Conservation (phyloP, 1,139 yeast genomes). For the Dujonia santamariae region DNA sequence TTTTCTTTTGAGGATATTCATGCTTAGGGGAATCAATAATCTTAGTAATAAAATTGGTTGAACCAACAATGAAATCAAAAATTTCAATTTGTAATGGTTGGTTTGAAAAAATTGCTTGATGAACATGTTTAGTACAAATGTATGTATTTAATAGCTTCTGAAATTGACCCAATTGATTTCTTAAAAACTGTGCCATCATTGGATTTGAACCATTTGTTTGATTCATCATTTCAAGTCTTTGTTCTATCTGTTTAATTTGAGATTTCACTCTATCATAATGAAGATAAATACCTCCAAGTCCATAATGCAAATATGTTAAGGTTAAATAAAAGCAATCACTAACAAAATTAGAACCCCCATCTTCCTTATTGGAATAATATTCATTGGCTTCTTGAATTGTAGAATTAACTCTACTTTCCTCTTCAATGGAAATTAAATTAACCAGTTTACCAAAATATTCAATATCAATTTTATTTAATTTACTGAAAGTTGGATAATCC, state of each 20-base stretch:
- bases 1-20: constrained; percentile 50
- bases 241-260: constrained; percentile 49
- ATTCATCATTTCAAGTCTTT: constrained; percentile 49
- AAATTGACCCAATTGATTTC: constrained; percentile 42
- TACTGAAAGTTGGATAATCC: constrained; percentile 55
- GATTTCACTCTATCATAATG: constrained; percentile 54
- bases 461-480: constrained; percentile 73
- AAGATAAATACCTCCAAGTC: constrained; percentile 74
- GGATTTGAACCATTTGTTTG: constrained; percentile 19
- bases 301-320: constrained; percentile 79
- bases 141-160: constrained; percentile 36
- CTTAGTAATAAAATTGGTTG: constrained; percentile 67
- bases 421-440: constrained; percentile 57
- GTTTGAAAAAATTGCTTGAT: constrained; percentile 58
- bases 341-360: constrained; percentile 62
- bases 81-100: constrained; percentile 58
- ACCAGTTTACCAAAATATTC: constrained; percentile 54
- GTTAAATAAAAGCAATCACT: constrained; percentile 85
- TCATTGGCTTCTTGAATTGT: constrained; percentile 68
- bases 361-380: constrained; percentile 37
- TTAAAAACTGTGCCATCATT: constrained; percentile 28
- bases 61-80: constrained; percentile 75
- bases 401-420: constrained; percentile 82
- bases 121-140: constrained; percentile 48
- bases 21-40: constrained; percentile 67